Evolutionary conservation across 441 rosid species (phyloP).

Genomic region (Erodium texanum): DNA sequence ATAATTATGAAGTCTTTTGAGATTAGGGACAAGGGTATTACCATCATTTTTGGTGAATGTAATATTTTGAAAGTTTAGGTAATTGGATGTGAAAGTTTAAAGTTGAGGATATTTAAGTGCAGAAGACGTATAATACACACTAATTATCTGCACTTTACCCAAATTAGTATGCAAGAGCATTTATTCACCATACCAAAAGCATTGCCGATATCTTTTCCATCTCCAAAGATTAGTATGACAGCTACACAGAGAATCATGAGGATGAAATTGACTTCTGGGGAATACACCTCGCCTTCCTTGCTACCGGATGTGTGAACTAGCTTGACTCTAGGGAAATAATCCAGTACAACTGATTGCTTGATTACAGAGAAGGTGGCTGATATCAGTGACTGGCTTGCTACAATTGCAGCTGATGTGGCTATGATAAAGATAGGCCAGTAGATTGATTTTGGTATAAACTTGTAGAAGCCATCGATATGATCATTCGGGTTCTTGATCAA

Average conservation of each 20-base stretch:
- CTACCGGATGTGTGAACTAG: constrained; percentile 52
- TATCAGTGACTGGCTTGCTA: constrained; percentile 63
- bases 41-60: too few relatives aligned
- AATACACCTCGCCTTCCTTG: constrained; percentile 67
- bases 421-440: constrained; percentile 62
- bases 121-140: too few relatives aligned
- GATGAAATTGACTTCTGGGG: constrained; percentile 59
- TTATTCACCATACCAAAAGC: constrained; percentile 55
- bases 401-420: constrained; percentile 48
- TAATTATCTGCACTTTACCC: too few relatives aligned
- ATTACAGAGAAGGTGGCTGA: constrained; percentile 65
- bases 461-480: constrained; percentile 55
- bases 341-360: constrained; percentile 66
- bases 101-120: too few relatives aligned
- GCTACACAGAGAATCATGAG: constrained; percentile 61
- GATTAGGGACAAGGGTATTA: too few relatives aligned
- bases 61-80: too few relatives aligned
- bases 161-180: too few relatives aligned
- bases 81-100: too few relatives aligned
- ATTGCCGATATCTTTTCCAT: constrained; percentile 60
- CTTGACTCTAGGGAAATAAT: constrained; percentile 63
- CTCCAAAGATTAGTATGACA: constrained; percentile 57
- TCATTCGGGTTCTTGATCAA: constrained; percentile 50
- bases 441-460: constrained; percentile 40
- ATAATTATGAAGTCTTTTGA: too few relatives aligned